A percentile compares a stretch with the other conserved stretches of the same genome.
Conservation (phyloP, 345 rosid species). For the Cardiospermum halicacabum region DNA sequence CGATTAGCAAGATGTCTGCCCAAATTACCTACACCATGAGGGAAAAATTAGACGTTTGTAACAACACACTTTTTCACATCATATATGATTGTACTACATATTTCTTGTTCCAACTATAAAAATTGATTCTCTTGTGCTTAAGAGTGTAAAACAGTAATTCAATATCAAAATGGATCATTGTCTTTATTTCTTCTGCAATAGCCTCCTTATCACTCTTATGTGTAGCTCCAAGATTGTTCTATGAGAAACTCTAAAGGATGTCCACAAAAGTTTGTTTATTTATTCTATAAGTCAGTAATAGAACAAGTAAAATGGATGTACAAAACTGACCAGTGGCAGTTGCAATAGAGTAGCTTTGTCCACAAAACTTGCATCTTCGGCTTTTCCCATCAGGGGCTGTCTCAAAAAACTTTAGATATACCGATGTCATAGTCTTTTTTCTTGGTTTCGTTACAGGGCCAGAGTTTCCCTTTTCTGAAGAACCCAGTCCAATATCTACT, state of each 20-base stretch:
- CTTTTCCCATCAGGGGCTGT: slow-evolving; percentile 80
- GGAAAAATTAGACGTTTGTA: slow-evolving; percentile 7
- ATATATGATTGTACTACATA: slow-evolving; percentile 1
- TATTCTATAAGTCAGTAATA: background rate
- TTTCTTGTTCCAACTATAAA: background rate
- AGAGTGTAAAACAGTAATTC: slow-evolving; percentile 6
- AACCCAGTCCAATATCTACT: slow-evolving; percentile 58
- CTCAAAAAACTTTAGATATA: slow-evolving; percentile 83
- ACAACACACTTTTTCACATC: background rate
- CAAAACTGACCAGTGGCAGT: slow-evolving; percentile 75
- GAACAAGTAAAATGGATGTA: background rate
- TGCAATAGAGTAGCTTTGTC: slow-evolving; percentile 88
- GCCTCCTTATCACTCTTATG: background rate
- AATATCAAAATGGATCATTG: background rate
- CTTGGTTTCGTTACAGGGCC: slow-evolving; percentile 54
- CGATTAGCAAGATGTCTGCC: slow-evolving; percentile 89
- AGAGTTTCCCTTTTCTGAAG: slow-evolving; percentile 61
- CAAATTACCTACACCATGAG: slow-evolving; percentile 55
- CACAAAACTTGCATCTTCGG: slow-evolving; percentile 89
- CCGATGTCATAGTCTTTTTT: slow-evolving; percentile 97
- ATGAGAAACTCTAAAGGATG: too few relatives aligned
- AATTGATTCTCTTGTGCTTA: background rate
- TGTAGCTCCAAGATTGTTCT: background rate
- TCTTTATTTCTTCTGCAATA: background rate
- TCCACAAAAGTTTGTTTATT: background rate